Evolutionary conservation across 306 rosid genomes (phyloP).

Genomic region (Lathyrus sativus): DNA sequence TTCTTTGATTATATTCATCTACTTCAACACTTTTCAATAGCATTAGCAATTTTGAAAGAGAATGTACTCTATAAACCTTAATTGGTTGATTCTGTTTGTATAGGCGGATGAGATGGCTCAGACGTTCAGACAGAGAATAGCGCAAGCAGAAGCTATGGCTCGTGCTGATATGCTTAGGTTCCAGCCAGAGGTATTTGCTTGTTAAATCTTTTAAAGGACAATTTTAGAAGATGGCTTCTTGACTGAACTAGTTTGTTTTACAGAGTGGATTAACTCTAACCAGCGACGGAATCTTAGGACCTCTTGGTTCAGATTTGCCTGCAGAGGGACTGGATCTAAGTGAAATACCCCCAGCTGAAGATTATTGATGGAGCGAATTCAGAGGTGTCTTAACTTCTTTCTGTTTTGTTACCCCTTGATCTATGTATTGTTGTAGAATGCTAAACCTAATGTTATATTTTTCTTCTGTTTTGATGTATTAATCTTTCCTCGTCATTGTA

Average conservation of each 20-base stretch:
- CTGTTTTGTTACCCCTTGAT: background rate
- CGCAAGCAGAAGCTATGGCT: constrained; percentile 99
- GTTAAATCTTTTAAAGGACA: constrained; percentile 16
- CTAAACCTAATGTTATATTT: constrained; percentile 20
- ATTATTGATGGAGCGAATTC: constrained; percentile 35
- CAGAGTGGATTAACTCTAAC: constrained; percentile 87
- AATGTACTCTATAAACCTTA: constrained; percentile 16
- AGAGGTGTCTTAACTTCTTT: background rate
- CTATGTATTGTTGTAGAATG: constrained; percentile 32
- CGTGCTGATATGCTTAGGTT: constrained; percentile 91
- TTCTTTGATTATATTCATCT: constrained; percentile 21
- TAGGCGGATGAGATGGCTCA: constrained; percentile 99
- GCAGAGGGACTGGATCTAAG: constrained; percentile 75
- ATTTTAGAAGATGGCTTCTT: background rate
- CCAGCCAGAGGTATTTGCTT: constrained; percentile 80
- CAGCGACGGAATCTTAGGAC: constrained; percentile 80
- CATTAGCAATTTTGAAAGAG: constrained; percentile 14
- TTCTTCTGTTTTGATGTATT: constrained; percentile 31
- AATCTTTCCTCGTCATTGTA: constrained; percentile 12
- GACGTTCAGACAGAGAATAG: constrained; percentile 93
- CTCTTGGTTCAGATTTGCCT: constrained; percentile 76
- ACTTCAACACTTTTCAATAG: constrained; percentile 23
- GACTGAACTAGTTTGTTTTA: constrained; percentile 19
- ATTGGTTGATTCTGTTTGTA: constrained; percentile 34
- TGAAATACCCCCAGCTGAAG: constrained; percentile 63